A percentile compares a stretch with the other conserved stretches of the same genome.
These are phyloP conservation scores for Ceratocystis diversiconidia DNA, from an alignment of 2,329 filamentous ascomycete species.

Conservation along the genomic window DNA sequence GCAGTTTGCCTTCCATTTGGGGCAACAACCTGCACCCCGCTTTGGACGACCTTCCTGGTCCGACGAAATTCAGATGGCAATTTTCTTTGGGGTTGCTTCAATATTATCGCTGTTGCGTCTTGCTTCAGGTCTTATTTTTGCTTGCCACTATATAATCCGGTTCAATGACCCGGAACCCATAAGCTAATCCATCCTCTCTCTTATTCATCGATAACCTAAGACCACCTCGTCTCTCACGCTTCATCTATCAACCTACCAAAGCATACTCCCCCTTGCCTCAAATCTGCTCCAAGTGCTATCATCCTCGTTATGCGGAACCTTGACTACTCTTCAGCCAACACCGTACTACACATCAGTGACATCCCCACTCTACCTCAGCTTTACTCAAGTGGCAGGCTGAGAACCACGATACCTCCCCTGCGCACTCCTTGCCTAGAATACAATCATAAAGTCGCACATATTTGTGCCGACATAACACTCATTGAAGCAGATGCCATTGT, in stretches of 20 bases:
- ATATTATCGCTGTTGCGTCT: neutral
- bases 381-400: neutral
- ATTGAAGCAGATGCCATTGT: slow-evolving; percentile 72
- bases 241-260: neutral
- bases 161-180: neutral
- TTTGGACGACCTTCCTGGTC: neutral
- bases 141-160: neutral
- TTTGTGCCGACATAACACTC: slow-evolving; percentile 68
- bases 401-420: neutral
- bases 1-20: neutral
- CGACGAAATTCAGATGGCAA: neutral
- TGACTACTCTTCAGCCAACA: neutral
- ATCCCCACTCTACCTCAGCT: neutral
- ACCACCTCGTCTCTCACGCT: too few relatives aligned
- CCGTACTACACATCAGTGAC: neutral
- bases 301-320: neutral
- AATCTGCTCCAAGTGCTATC: neutral
- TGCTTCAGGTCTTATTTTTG: neutral
- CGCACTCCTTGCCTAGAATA: slow-evolving; percentile 24
- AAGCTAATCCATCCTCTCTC: too few relatives aligned
- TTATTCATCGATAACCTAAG: too few relatives aligned
- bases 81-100: neutral
- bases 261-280: neutral
- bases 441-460: slow-evolving; percentile 57
- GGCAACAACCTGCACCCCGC: neutral